These are phyloP conservation scores for Phoenix dactylifera DNA, from an alignment of 176 grass and related monocot genomes.

Conservation along the genomic window DNA sequence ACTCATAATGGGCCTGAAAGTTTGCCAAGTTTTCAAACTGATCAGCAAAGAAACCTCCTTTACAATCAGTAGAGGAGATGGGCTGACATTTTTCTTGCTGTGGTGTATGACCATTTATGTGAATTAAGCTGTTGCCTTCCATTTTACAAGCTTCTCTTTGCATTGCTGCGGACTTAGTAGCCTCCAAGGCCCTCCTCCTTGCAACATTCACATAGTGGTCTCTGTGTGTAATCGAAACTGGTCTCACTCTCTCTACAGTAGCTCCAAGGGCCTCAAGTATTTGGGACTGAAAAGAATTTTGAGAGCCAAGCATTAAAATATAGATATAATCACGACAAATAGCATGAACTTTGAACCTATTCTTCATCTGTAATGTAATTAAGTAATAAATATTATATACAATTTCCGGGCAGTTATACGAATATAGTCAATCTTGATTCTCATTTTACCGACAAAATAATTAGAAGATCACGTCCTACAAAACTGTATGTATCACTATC, in stretches of 20 bases:
- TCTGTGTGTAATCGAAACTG: slow-evolving; percentile 85
- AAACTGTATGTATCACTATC: no score
- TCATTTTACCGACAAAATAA: no score
- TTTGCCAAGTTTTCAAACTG: slow-evolving; percentile 98
- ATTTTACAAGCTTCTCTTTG: slow-evolving; percentile 12
- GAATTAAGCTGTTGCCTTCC: slow-evolving; percentile 16
- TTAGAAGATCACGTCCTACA: no score
- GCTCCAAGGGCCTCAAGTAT: slow-evolving; percentile 92
- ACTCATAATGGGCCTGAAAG: slow-evolving; percentile 77
- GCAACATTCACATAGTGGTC: slow-evolving; percentile 95
- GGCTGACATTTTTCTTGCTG: slow-evolving; percentile 2
- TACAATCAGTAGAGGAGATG: slow-evolving; percentile 28
- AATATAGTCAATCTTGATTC: no score
- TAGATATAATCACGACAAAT: not conserved
- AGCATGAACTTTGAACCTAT: no score
- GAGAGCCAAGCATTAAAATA: not conserved
- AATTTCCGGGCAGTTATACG: no score
- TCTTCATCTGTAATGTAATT: no score
- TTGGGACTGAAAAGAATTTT: slow-evolving; percentile 56
- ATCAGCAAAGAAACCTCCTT: slow-evolving; percentile 86
- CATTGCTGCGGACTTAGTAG: slow-evolving; percentile 29
- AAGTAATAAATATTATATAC: no score
- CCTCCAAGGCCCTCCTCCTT: slow-evolving; percentile 76
- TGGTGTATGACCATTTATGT: slow-evolving; percentile 20
- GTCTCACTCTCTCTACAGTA: slow-evolving; percentile 73